These are phyloP conservation scores for Entomortierella chlamydospora DNA, from an alignment of 192 early-diverging fungal genomes.

Conservation along the genomic window DNA sequence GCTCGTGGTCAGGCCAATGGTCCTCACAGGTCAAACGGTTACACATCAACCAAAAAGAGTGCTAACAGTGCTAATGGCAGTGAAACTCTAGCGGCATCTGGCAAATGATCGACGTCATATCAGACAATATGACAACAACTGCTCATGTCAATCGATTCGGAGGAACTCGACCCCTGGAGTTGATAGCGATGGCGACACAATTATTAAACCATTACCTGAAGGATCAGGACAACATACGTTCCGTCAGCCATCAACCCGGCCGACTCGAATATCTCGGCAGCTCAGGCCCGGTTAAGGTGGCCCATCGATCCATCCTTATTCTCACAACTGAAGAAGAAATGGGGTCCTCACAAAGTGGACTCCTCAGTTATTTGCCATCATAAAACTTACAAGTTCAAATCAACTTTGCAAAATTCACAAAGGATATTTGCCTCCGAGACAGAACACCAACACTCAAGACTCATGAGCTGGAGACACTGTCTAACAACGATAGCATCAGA, in stretches of 20 bases:
- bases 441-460: conserved; percentile 14
- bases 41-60: conserved; percentile 40
- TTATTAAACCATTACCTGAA: conserved; percentile 23
- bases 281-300: conserved; percentile 28
- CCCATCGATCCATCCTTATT: conserved; percentile 14
- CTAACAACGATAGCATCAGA: conserved; percentile 9
- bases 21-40: background rate
- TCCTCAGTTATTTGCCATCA: too few species aligned
- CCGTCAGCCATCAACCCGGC: conserved; percentile 46
- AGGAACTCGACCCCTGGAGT: background rate
- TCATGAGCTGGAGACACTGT: conserved; percentile 19
- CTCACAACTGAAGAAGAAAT: conserved; percentile 1
- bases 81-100: background rate
- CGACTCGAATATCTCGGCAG: conserved; percentile 19
- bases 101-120: conserved; percentile 11
- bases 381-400: too few species aligned
- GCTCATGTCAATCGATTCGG: conserved; percentile 23
- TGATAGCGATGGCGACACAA: conserved; percentile 22
- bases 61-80: background rate
- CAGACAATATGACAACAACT: conserved; percentile 28
- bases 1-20: conserved; percentile 16
- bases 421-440: conserved; percentile 8
- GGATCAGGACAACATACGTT: conserved; percentile 28
- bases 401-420: too few species aligned
- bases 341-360: conserved; percentile 43